phyloP scores from a whole-genome alignment of 208 protist species.

The Acanthamoeba sp. region DNA sequence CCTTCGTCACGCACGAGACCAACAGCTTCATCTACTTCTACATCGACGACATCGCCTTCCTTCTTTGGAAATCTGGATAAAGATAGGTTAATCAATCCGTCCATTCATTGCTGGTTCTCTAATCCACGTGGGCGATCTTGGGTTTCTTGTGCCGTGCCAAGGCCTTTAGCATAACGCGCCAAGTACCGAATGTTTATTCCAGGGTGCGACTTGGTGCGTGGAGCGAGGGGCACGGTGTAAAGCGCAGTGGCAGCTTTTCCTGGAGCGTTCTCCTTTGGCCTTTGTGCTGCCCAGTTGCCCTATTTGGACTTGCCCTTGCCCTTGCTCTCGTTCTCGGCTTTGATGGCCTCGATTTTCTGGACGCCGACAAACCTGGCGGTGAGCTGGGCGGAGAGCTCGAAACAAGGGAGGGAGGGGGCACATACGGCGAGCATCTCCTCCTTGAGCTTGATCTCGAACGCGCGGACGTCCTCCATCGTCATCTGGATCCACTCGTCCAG shows the following conservation, averaged over 20 bases:
- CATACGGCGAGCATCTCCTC: constrained; percentile 71
- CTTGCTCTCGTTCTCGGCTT: not conserved
- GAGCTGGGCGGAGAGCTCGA: not conserved
- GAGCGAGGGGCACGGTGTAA: too few species aligned
- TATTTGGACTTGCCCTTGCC: constrained; percentile 17
- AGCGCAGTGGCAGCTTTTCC: too few species aligned
- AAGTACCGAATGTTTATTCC: too few species aligned
- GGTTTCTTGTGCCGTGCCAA: too few species aligned
- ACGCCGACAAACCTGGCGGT: not conserved
- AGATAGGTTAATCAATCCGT: too few species aligned
- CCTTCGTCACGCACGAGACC: constrained; percentile 99
- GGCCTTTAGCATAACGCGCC: too few species aligned
- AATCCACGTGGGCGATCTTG: too few species aligned
- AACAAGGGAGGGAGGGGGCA: not conserved
- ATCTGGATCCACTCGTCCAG: constrained; percentile 86
- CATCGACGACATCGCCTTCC: constrained; percentile 98
- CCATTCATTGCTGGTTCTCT: too few species aligned
- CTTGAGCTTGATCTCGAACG: constrained; percentile 82
- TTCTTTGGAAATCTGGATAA: constrained; percentile 98
- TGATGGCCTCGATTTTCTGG: not conserved
- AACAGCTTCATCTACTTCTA: constrained; percentile 99
- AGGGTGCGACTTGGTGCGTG: too few species aligned
- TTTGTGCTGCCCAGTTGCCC: not conserved
- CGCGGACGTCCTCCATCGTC: constrained; percentile 86
- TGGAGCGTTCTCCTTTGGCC: too few species aligned